These are phyloP conservation scores for Clavariopsis aquatica DNA, from an alignment of 495 filamentous ascomycete species.

Conservation along the genomic window DNA sequence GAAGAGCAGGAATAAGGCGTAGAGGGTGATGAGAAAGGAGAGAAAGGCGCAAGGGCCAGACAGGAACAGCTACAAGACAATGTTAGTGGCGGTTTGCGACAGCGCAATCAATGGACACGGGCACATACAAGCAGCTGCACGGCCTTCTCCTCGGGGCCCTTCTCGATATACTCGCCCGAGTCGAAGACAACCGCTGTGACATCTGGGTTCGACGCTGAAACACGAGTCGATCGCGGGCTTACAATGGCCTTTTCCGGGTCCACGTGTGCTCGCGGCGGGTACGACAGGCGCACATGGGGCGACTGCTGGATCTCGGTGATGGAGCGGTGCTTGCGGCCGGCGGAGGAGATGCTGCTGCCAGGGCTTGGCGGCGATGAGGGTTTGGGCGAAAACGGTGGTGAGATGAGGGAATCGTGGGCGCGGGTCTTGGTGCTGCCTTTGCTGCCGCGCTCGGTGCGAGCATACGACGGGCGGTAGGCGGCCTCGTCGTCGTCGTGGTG, in stretches of 20 bases:
- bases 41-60: constrained; percentile 41
- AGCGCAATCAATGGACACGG: background rate
- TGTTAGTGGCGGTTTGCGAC: background rate
- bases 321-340: constrained; percentile 2
- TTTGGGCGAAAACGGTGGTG: constrained; percentile 33
- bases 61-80: constrained; percentile 38
- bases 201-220: constrained; percentile 28
- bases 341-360: constrained; percentile 31
- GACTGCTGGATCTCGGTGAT: constrained; percentile 8
- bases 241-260: constrained; percentile 26
- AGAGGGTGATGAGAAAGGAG: constrained; percentile 40
- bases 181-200: constrained; percentile 30
- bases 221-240: constrained; percentile 10
- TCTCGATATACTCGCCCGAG: constrained; percentile 28
- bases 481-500: constrained; percentile 27
- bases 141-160: constrained; percentile 28
- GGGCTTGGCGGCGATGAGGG: constrained; percentile 33
- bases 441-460: constrained; percentile 11
- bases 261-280: constrained; percentile 25
- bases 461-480: constrained; percentile 5
- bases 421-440: constrained; percentile 15
- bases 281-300: constrained; percentile 8
- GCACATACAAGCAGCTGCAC: constrained; percentile 31
- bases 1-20: constrained; percentile 42
- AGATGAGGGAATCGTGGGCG: constrained; percentile 34